Evolutionary conservation across 2,329 filamentous ascomycete genomes (phyloP), one percentile per base, ranked within the genome.

Genomic region (Trichoderma sp.): DNA sequence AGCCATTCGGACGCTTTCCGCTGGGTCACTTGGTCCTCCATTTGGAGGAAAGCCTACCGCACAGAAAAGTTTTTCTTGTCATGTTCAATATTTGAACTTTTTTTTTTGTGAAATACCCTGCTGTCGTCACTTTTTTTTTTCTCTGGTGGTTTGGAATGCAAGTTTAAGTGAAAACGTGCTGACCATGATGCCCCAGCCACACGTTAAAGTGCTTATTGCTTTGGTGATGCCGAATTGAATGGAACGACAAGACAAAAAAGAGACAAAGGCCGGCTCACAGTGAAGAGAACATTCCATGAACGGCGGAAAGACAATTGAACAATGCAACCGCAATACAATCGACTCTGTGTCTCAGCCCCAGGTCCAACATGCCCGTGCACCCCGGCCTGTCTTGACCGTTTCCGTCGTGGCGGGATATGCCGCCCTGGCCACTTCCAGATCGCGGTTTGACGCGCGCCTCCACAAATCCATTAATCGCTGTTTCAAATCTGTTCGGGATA

Each of bases 1-100:
- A 58, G 63, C 63, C 63, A 67, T 67, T 67, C 63, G 63, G 63
- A 59, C 53, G 37, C 40, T 16, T 67, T 67, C 63, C 63, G 29
- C 27, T 29, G n/a, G 55, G 63, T 67, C 63, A 67, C 63, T 67
- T 59, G 63, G 63, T 47, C 63, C 53, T 52, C 47, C 40, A 52
- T 37, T 37, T 37, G 21, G 55, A 55, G 58, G 37, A 53, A 55
- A 37, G 63, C 63, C 58, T 55, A 43, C 55, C 47, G 40, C 40
- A 35, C 53, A 52, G 55, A 67, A 66, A 56, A 67, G 40, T n/a
- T 67, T 67, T 67, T 67, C 37, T 40, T 19, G 29, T 37, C 37
- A 49, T 59, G 63, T 29, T 27, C 62, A 49, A 21, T 13, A 49
- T 35, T 43, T 37, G 5, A 33, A 40, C 27, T 35, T 16, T 35